These are phyloP conservation scores for Phytophthora tubulina DNA, from an alignment of 352 stramenopile genomes.

Conservation along the genomic window DNA sequence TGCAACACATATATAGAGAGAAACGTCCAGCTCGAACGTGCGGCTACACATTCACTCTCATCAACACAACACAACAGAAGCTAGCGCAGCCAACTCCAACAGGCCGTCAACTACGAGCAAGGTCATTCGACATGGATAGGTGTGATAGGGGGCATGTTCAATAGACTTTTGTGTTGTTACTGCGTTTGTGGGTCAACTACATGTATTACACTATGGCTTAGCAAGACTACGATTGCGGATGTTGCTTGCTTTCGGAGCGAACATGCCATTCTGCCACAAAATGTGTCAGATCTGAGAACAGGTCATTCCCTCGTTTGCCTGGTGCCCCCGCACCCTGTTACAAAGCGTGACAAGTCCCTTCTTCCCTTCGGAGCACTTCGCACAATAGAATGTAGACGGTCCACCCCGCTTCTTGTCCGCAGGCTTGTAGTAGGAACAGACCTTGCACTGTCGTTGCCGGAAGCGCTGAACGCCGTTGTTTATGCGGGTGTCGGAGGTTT, in stretches of 20 bases:
- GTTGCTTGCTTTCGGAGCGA: neutral
- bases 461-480: conserved; percentile 8
- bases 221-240: conserved; percentile 10
- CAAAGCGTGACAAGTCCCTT: conserved; percentile 1
- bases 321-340: conserved; percentile 22
- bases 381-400: conserved; percentile 18
- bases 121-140: no score
- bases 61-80: neutral
- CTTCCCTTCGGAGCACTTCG: conserved; percentile 14
- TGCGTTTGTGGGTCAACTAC: neutral
- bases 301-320: conserved; percentile 14
- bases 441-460: conserved; percentile 12
- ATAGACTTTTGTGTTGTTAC: neutral
- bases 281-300: conserved; percentile 37
- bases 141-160: neutral
- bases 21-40: neutral
- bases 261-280: conserved; percentile 31
- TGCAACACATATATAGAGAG: conserved; percentile 9
- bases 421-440: conserved; percentile 24
- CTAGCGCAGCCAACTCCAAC: neutral
- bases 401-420: conserved; percentile 8
- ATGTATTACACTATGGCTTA: neutral
- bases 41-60: neutral
- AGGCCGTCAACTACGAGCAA: neutral
- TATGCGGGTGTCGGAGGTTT: neutral